Evolutionary conservation across 495 filamentous ascomycete species (phyloP), one percentile per base, ranked within the genome.

Genomic region (Tuber indicum): DNA sequence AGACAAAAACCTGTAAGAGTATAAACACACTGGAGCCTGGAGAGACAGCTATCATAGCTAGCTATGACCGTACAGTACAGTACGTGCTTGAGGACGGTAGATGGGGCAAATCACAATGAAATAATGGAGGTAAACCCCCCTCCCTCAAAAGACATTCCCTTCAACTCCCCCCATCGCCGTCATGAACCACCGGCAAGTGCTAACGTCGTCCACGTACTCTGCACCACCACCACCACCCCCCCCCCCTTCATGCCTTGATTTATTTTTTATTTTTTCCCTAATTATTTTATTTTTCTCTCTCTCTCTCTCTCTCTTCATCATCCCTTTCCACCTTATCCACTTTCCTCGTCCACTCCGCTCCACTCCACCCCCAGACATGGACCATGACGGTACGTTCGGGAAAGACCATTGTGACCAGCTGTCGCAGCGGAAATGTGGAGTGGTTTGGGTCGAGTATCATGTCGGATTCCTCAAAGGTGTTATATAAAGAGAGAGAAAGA

Each of bases 381-480:
- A 14, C 58, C 58, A 62, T 26, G 58, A 62, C 8, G 58, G n/a
- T 62, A 26, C 12, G 58, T 62, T 62, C 58, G n/a, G 58, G n/a
- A 16, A 62, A 62, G 32, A 16, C 52, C 39, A 79, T 75, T 79
- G 73, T 75, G 78, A 75, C 76, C 69, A 75, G 58, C 73, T 78
- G 76, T 78, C 46, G 76, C 73, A 75, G 72, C 70, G 26, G 46
- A 72, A 75, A 80, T 75, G 62, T 80, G 77, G 71, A 75, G 77
- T 76, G 74, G 77, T 79, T 76, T 79, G 77, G 74, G 77, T 66
- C 42, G 66, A 74, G 77, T 79, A 79, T 80, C 77, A 80, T 80
- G 71, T 80, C 74, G 78, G 74, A 72, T 80, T 79, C 70, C 72
- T 52, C 70, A 62, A 80, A 73, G 78, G 71, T 74, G 78, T 80